Conservation (phyloP, 2,329 filamentous ascomycete species). For the Ophiostoma sp. region DNA sequence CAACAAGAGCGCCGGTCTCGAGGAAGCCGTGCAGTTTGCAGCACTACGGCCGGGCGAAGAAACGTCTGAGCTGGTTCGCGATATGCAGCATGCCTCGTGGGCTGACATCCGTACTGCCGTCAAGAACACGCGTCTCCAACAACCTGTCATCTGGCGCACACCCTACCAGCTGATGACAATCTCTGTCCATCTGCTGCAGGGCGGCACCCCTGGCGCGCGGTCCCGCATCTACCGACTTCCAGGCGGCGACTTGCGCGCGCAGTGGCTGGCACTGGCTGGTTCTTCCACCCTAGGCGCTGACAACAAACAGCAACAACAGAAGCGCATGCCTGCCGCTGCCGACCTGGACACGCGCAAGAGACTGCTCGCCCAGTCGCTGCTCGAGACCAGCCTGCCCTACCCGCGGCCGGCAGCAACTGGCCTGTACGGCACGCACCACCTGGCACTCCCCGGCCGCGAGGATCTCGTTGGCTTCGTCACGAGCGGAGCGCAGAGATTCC, state of each 20-base stretch:
- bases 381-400: constrained; percentile 37
- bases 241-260: constrained; percentile 46
- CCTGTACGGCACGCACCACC: constrained; percentile 47
- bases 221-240: constrained; percentile 86
- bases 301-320: background rate
- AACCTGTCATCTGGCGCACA: constrained; percentile 24
- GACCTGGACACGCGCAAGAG: constrained; percentile 40
- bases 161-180: constrained; percentile 49
- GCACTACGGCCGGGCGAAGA: constrained; percentile 17
- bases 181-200: constrained; percentile 59
- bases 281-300: background rate
- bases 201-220: constrained; percentile 65
- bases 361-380: constrained; percentile 45
- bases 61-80: constrained; percentile 21
- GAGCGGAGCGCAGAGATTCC: constrained; percentile 75
- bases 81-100: constrained; percentile 26
- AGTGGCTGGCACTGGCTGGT: constrained; percentile 61
- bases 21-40: constrained; percentile 22
- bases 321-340: constrained; percentile 29
- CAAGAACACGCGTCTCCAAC: constrained; percentile 30
- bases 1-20: background rate
- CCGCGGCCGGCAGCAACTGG: constrained; percentile 37
- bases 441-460: constrained; percentile 63
- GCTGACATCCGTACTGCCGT: constrained; percentile 31
- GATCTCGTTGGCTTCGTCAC: constrained; percentile 90